These are phyloP conservation scores for Byssoonygena ceratinophila DNA, from an alignment of 2,329 filamentous ascomycete species.

Conservation along the genomic window DNA sequence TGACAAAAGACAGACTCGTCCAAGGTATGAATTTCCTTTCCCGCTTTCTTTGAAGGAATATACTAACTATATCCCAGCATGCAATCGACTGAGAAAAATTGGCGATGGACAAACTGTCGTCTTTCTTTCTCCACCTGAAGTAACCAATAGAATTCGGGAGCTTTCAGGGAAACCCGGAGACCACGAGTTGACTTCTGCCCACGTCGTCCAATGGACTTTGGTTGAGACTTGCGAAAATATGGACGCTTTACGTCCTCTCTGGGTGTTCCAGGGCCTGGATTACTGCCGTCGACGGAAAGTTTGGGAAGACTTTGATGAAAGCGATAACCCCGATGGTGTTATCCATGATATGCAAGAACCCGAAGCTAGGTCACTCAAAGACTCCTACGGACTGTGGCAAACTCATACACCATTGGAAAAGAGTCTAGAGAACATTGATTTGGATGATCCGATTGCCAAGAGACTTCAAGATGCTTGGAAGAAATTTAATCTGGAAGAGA, in stretches of 20 bases:
- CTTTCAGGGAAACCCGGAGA: slow-evolving; percentile 2
- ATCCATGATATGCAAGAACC: neutral
- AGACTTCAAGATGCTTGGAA: neutral
- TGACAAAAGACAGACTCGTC: slow-evolving; percentile 59
- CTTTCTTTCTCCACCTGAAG: slow-evolving; percentile 50
- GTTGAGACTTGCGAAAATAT: slow-evolving; percentile 45
- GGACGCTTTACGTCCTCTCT: slow-evolving; percentile 44
- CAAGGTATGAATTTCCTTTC: slow-evolving; percentile 46
- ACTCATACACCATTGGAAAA: slow-evolving; percentile 5
- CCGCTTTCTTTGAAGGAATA: neutral
- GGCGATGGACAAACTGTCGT: slow-evolving; percentile 53
- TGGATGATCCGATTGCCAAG: slow-evolving; percentile 19
- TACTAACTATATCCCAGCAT: slow-evolving; percentile 37
- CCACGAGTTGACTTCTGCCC: slow-evolving; percentile 34
- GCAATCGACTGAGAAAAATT: slow-evolving; percentile 59
- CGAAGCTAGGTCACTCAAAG: slow-evolving; percentile 13
- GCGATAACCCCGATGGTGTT: neutral
- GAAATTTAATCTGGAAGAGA: slow-evolving; percentile 20
- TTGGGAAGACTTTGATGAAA: slow-evolving; percentile 28
- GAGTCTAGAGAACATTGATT: neutral
- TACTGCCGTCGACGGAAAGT: slow-evolving; percentile 33
- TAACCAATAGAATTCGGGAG: slow-evolving; percentile 43
- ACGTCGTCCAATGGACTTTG: slow-evolving; percentile 52
- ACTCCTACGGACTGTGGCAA: slow-evolving; percentile 21
- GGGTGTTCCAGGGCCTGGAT: slow-evolving; percentile 46